Conservation (phyloP, 805 yeast species). For the Wickerhamomyces bovis region DNA sequence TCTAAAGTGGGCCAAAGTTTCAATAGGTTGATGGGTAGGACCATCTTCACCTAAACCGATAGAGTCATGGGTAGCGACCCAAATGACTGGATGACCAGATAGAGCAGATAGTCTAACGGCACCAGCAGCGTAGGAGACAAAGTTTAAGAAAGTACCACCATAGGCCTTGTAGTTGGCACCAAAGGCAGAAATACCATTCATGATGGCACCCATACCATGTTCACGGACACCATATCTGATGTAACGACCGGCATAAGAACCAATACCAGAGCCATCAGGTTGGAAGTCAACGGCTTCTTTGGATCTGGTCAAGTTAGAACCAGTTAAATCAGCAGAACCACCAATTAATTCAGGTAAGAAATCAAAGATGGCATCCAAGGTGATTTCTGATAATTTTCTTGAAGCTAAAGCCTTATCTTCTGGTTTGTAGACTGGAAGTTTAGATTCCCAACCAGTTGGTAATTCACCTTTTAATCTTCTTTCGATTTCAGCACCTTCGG, state of each 20-base stretch:
- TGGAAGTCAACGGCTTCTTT: conserved; percentile 85
- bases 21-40: conserved; percentile 91
- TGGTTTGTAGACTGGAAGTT: conserved; percentile 75
- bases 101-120: conserved; percentile 81
- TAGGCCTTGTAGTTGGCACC: conserved; percentile 82
- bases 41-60: conserved; percentile 92
- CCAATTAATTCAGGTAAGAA: conserved; percentile 85
- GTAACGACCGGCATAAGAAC: conserved; percentile 88
- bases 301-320: conserved; percentile 92
- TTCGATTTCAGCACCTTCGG: conserved; percentile 66
- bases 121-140: conserved; percentile 79
- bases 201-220: conserved; percentile 98
- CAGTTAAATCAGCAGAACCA: conserved; percentile 98
- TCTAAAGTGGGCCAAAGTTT: conserved; percentile 81
- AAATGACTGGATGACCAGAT: conserved; percentile 75
- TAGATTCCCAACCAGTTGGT: conserved; percentile 75
- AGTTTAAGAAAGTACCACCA: conserved; percentile 98
- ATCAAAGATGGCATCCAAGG: conserved; percentile 54
- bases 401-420: conserved; percentile 82
- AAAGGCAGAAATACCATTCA: conserved; percentile 94
- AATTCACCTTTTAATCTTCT: conserved; percentile 76
- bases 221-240: conserved; percentile 98
- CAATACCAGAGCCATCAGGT: conserved; percentile 72
- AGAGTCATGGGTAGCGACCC: conserved; percentile 89
- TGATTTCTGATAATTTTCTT: conserved; percentile 87